Conservation (phyloP, 306 rosid species). For the Cicer pinnatifidum region DNA sequence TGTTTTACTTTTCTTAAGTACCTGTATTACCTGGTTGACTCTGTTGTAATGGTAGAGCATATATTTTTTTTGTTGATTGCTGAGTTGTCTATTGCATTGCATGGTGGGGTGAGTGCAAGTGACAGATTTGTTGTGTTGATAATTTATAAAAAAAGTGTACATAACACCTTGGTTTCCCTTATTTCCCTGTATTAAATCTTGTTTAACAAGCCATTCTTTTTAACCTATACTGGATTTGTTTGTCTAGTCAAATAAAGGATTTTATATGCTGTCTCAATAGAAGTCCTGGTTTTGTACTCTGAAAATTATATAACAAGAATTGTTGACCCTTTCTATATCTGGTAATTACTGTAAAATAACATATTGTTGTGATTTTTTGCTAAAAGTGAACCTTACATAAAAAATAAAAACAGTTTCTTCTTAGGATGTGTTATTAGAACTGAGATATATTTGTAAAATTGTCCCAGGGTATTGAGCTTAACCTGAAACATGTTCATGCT, state of each 20-base stretch:
- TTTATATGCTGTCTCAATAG: background rate
- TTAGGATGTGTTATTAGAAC: conserved; percentile 39
- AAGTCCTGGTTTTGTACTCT: conserved; percentile 26
- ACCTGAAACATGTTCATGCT: conserved; percentile 82
- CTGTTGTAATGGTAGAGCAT: conserved; percentile 27
- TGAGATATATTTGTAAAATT: conserved; percentile 45
- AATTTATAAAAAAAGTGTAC: background rate
- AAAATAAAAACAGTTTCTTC: conserved; percentile 23
- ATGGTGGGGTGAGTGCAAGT: conserved; percentile 1
- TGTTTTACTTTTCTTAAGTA: conserved; percentile 26
- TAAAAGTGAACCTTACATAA: conserved; percentile 16
- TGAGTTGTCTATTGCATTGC: background rate
- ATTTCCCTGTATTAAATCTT: background rate
- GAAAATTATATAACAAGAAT: conserved; percentile 31
- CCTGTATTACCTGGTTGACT: conserved; percentile 15
- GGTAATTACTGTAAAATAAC: conserved; percentile 14
- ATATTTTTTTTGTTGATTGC: conserved; percentile 4
- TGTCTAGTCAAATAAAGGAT: conserved; percentile 2
- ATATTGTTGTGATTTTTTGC: background rate
- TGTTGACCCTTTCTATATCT: conserved; percentile 5
- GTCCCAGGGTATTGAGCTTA: conserved; percentile 86
- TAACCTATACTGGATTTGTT: conserved; percentile 17
- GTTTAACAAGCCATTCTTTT: conserved; percentile 12
- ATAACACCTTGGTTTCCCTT: conserved; percentile 14
- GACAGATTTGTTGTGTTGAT: conserved; percentile 18